Base-by-base conservation (phyloP, 192 early-diverging fungal genomes). In the Backusella luteola region DNA sequence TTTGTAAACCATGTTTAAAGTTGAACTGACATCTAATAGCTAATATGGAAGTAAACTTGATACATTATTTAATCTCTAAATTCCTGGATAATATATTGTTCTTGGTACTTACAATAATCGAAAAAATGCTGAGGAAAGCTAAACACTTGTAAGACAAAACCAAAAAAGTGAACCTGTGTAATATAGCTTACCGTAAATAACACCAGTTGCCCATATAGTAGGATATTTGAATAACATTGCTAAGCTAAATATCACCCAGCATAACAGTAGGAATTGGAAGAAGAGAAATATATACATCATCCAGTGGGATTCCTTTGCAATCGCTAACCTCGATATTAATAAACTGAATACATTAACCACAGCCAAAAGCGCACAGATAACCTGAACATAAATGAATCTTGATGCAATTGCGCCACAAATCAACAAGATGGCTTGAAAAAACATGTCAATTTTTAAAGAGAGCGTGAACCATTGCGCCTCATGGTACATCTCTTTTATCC, bases 371-470 rank as follows among this genome's bases (percentile, higher is more conserved):
- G 39, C 41, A 2, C 41, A 29, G 23, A 71, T 71, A 46, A 71
- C 14, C 7, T 9, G 3, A 32, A 23, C 11, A 2, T 29, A 19
- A 8, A 49, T 4, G 2, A 46, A 29, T 6, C 6, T 26, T 23
- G 70, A 26, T 23, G 42, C 19, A 17, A 34, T 34, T 23, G 41
- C 17, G 17, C 14, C 39, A 32, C 39, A 21, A 44, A 49, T 29
- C 44, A 71, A 2, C 15, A 71, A 15, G 21, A 44, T 35, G 8
- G 75, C 15, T 75, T 73, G 66, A 35, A 76, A 76, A 66, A 76
- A 76, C n/a, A 76, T 76, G 63, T 76, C 46, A n/a, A 76, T 38
- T 38, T 76, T 76, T 19, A 76, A 8, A 21, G 67, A 68, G 14
- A 76, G 35, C 19, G 67, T 44, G 21, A 76, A 76, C 19, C 44